A percentile compares a stretch with the other conserved stretches of the same genome.
Evolutionary conservation across 495 filamentous ascomycete species (phyloP).

Genomic region (Friedmanniomyces endolithicus): DNA sequence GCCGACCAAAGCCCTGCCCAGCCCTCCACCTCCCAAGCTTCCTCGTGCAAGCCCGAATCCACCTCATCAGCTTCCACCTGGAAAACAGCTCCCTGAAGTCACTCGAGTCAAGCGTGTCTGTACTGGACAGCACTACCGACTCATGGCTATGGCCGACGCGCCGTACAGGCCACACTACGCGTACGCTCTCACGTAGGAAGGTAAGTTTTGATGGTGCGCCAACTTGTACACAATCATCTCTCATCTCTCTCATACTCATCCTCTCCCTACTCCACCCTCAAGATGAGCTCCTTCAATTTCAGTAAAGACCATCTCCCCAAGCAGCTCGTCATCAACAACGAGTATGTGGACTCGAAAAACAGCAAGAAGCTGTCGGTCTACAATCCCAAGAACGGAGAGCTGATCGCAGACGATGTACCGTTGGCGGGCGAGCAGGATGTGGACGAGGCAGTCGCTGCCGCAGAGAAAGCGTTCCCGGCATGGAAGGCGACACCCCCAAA

Average conservation of each 20-base stretch:
- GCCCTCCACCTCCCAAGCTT: not conserved
- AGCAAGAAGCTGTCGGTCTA: conserved; percentile 29
- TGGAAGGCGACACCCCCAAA: conserved; percentile 5
- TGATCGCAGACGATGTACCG: conserved; percentile 27
- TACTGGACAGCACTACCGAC: not conserved
- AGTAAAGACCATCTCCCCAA: conserved; percentile 16
- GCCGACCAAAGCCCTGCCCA: not conserved
- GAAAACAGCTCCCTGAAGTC: conserved; percentile 2
- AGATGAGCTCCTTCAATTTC: conserved; percentile 13
- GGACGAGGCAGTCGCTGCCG: conserved; percentile 28
- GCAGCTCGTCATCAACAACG: conserved; percentile 37
- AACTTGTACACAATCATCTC: not conserved
- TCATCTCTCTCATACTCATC: conserved; percentile 9
- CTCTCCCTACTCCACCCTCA: conserved; percentile 18
- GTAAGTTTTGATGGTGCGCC: not conserved
- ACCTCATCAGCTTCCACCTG: not conserved
- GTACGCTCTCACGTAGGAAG: not conserved
- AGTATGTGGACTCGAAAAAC: conserved; percentile 34
- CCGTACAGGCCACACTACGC: not conserved
- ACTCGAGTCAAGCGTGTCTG: not conserved
- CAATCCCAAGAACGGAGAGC: conserved; percentile 32
- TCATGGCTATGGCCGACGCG: not conserved
- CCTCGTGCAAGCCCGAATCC: not conserved
- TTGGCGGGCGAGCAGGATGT: conserved; percentile 27
- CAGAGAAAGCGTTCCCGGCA: conserved; percentile 27